Evolutionary conservation across 805 yeast species (phyloP), one percentile per base, ranked within the genome.

Genomic region (Priceomyces haplophilus): DNA sequence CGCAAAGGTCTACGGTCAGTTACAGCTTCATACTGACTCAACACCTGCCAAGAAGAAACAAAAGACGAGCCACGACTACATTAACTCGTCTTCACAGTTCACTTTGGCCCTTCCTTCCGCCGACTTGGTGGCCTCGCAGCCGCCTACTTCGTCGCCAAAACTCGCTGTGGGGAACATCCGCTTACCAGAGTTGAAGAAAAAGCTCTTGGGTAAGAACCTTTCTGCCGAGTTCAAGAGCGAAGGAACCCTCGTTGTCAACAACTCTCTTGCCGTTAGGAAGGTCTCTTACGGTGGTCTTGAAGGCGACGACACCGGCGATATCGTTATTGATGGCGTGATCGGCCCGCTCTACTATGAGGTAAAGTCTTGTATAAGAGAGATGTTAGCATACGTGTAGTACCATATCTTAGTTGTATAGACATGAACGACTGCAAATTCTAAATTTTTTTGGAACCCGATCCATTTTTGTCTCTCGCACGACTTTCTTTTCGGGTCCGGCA

Each of bases 151-250:
- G 8, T 25, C 43, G 10, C 64, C 67, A 13, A 66, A 84, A 27
- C 65, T 85, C 38, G 85, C 88, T 13, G 87, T 93, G 45, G 99
- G 99, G 30, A 96, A 90, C 59, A 80, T 93, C 34, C 76, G 85
- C 47, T 69, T 93, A 19, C 85, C 93, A 0, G 96, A 89, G 49
- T 69, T 93, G 39, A 83, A 86, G 54, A 78, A 79, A 51, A 76
- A 74, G 45, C 69, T 93, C 29, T 64, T 72, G 23, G 66, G 72
- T 4, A 62, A 67, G 42, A 85, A 87, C 38, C 78, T 85, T 53
- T 72, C 69, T 40, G 97, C 95, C 0, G 97, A 90, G 56, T 88
- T 91, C 60, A 81, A 85, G 61, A 95, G 97, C 42, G 97, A 89
- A 60, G 98, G 98, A 59, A 82, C 89, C 0, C 67, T 93, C 31